Conservation (phyloP, 768 basidiomycete genomes). For the Boletus vinaceobasis region DNA sequence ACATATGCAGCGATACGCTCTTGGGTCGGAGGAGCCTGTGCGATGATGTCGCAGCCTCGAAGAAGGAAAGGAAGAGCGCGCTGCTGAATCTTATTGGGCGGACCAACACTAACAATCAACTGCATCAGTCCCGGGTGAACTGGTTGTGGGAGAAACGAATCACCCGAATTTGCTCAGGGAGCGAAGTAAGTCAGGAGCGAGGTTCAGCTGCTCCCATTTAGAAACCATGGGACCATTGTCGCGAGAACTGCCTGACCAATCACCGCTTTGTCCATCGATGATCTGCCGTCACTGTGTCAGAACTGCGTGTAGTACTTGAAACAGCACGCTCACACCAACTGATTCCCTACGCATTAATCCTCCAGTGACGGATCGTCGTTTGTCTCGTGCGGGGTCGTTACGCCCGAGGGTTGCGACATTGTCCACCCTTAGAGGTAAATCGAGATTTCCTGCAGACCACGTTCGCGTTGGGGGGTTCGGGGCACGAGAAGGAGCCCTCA, state of each 20-base stretch:
- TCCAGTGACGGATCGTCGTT: constrained; percentile 68
- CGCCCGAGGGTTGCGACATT: constrained; percentile 37
- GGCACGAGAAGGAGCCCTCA: constrained; percentile 54
- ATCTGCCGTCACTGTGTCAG: constrained; percentile 38
- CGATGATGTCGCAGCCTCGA: constrained; percentile 93
- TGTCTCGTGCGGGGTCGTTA: constrained; percentile 49
- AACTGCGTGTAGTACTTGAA: constrained; percentile 3
- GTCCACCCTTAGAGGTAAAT: constrained; percentile 61
- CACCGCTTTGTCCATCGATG: constrained; percentile 54
- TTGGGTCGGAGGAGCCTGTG: constrained; percentile 97
- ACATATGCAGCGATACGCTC: constrained; percentile 98
- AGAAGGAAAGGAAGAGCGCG: constrained; percentile 94
- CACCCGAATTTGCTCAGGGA: constrained; percentile 94
- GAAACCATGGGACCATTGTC: constrained; percentile 79
- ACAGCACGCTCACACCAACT: constrained; percentile 50
- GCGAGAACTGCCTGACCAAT: constrained; percentile 53
- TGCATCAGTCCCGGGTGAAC: constrained; percentile 14
- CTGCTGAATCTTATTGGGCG: constrained; percentile 98
- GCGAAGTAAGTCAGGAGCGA: constrained; percentile 83
- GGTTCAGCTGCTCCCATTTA: constrained; percentile 92
- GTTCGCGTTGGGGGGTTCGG: constrained; percentile 74
- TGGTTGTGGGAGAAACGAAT: constrained; percentile 29
- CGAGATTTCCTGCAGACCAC: constrained; percentile 81
- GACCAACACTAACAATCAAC: constrained; percentile 68
- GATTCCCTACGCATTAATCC: constrained; percentile 73